Evolutionary conservation across 2,329 filamentous ascomycete species (phyloP).

Genomic region (Colletotrichum orchidophilum): DNA sequence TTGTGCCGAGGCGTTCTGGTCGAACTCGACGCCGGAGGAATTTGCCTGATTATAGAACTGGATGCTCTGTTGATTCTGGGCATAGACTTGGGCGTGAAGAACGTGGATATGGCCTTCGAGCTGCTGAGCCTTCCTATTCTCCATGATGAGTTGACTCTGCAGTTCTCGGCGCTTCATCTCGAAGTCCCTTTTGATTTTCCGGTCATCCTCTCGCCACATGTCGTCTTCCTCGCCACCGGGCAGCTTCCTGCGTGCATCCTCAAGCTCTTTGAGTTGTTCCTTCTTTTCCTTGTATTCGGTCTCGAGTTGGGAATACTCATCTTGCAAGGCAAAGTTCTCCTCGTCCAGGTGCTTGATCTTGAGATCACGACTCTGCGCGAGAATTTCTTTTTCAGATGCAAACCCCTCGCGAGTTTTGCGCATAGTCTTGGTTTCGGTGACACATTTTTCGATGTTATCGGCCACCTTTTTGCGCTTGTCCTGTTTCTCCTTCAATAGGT

Average conservation of each 20-base stretch:
- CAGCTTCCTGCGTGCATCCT: conserved; percentile 73
- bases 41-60: conserved; percentile 57
- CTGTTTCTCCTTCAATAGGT: conserved; percentile 73
- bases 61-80: conserved; percentile 52
- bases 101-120: conserved; percentile 58
- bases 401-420: conserved; percentile 63
- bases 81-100: conserved; percentile 57
- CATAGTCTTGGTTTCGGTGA: conserved; percentile 69
- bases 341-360: conserved; percentile 62
- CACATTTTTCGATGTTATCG: conserved; percentile 76
- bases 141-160: conserved; percentile 57
- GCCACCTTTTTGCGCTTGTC: conserved; percentile 74
- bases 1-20: conserved; percentile 50
- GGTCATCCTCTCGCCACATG: conserved; percentile 62
- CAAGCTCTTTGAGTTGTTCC: conserved; percentile 74
- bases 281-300: conserved; percentile 72
- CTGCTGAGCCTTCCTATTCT: conserved; percentile 56
- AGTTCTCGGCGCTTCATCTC: conserved; percentile 62
- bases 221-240: conserved; percentile 70
- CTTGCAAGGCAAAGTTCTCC: conserved; percentile 69
- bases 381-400: conserved; percentile 60
- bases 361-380: conserved; percentile 61
- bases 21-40: conserved; percentile 58
- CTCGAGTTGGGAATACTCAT: conserved; percentile 72
- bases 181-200: conserved; percentile 65